Percentiles rank a stretch among this genome's conserved stretches.
Evolutionary conservation across 2,329 filamentous ascomycete species (phyloP).

Genomic region (Sporothrix phasma): DNA sequence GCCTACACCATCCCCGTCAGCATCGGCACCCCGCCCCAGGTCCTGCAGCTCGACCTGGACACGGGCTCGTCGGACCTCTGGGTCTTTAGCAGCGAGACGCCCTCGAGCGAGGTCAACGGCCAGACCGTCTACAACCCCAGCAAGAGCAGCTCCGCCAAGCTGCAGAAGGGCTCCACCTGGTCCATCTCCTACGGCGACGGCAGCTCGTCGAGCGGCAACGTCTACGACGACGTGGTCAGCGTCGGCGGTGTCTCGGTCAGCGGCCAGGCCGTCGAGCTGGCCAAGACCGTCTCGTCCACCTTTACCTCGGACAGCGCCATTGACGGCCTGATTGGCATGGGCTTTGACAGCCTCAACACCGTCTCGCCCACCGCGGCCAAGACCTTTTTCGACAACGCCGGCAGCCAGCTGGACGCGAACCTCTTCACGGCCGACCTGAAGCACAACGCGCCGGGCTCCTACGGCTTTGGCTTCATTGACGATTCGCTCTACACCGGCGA

Average conservation of each 20-base stretch:
- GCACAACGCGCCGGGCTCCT: constrained; percentile 25
- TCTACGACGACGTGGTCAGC: constrained; percentile 26
- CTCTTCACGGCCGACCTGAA: constrained; percentile 45
- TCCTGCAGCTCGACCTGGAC: constrained; percentile 26
- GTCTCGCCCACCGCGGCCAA: constrained; percentile 19
- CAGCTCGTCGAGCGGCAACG: constrained; percentile 24
- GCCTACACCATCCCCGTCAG: constrained; percentile 29
- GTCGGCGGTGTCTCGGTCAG: constrained; percentile 24
- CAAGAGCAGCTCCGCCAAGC: constrained; percentile 24
- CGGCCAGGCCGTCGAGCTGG: constrained; percentile 26
- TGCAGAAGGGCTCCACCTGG: constrained; percentile 24
- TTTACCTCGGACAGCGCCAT: constrained; percentile 21
- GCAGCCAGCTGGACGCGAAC: constrained; percentile 27
- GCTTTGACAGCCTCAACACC: constrained; percentile 25
- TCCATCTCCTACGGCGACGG: constrained; percentile 27
- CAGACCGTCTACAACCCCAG: constrained; percentile 25
- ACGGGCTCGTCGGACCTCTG: constrained; percentile 29
- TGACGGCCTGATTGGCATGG: constrained; percentile 24
- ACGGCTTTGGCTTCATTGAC: constrained; percentile 50
- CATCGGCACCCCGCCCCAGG: constrained; percentile 30
- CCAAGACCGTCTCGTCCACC: constrained; percentile 21
- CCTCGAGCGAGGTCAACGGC: constrained; percentile 19
- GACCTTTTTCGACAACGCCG: constrained; percentile 31
- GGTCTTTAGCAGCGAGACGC: constrained; percentile 27
- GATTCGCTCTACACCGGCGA: constrained; percentile 41